Conservation (phyloP, 164 flowering plant species). For the Tinospora cordifolia region DNA sequence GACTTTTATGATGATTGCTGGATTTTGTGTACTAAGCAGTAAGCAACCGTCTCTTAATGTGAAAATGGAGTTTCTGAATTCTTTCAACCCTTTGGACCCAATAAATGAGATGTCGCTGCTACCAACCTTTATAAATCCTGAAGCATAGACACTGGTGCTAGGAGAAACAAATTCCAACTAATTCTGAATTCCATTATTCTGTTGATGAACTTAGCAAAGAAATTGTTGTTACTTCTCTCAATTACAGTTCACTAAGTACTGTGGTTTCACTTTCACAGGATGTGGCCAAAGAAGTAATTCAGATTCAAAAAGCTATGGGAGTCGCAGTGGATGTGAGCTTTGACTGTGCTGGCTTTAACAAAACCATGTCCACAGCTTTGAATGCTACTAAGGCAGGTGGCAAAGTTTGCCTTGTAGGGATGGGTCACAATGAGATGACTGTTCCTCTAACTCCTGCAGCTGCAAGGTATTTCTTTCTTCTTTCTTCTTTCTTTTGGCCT, state of each 20-base stretch:
- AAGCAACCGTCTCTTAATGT: too few relatives aligned
- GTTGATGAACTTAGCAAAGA: not conserved
- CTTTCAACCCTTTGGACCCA: too few relatives aligned
- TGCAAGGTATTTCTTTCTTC: constrained; percentile 46
- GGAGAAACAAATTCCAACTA: too few relatives aligned
- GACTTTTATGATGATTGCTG: too few relatives aligned
- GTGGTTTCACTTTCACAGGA: constrained; percentile 35
- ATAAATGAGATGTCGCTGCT: too few relatives aligned
- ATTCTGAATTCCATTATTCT: too few relatives aligned
- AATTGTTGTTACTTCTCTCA: not conserved
- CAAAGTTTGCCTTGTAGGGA: constrained; percentile 86
- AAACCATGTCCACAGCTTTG: constrained; percentile 81
- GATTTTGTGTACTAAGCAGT: too few relatives aligned
- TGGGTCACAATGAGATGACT: constrained; percentile 75
- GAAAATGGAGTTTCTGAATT: too few relatives aligned
- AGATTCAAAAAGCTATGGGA: constrained; percentile 58
- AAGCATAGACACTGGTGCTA: too few relatives aligned
- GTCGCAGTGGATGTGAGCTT: constrained; percentile 54
- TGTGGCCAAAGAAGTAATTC: constrained; percentile 43
- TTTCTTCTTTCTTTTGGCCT: not conserved
- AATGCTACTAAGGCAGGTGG: constrained; percentile 76
- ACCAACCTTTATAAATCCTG: too few relatives aligned
- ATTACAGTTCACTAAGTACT: not conserved
- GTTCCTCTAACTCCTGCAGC: constrained; percentile 81
- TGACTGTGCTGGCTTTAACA: constrained; percentile 80